Evolutionary conservation across 2,329 filamentous ascomycete genomes (phyloP), one percentile per base, ranked within the genome.

Genomic region (Colletotrichum aenigma): DNA sequence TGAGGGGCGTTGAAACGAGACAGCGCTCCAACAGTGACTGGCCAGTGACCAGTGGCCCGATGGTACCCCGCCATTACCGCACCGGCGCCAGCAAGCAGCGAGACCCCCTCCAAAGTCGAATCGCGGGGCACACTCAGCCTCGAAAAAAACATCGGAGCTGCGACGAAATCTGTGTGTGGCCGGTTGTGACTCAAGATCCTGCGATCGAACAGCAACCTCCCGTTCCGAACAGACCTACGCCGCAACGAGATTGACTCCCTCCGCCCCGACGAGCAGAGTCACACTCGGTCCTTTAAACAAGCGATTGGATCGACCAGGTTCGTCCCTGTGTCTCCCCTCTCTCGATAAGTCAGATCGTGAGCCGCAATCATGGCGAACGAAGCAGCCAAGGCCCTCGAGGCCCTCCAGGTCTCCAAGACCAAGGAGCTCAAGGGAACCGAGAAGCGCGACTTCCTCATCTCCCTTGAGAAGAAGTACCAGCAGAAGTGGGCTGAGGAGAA

Each of bases 401-500:
- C 83, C 77, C 84, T 90, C 74, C 84, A 86, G 75, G 85, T 91
- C 79, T 91, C 89, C 83, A 91, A 91, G 83, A 91, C 89, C 73
- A 91, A 91, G 84, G 90, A 91, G 84, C 85, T 91, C 81, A 91
- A 91, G 83, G 90, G 90, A 77, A 98, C 96, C 52, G 95, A 97
- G 81, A 98, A 98, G 87, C 90, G 96, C 84, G 95, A 98, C 82
- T 91, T 93, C 66, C 89, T 98, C 79, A 93, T 97, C 80, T 92
- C 92, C 36, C 91, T 94, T 81, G 96, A 98, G 88, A 97, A 97
- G 88, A 96, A 96, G 83, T 98, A 98, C 86, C 96, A 98, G 87
- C 88, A 93, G 82, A 89, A 93, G 91, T 98, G 95, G 95, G 91
- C 93, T 81, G 89, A 94, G 75, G 88, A 92, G 79, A 90, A 90